Evolutionary conservation across 768 basidiomycete species (phyloP).

Genomic region (Suillus plorans): DNA sequence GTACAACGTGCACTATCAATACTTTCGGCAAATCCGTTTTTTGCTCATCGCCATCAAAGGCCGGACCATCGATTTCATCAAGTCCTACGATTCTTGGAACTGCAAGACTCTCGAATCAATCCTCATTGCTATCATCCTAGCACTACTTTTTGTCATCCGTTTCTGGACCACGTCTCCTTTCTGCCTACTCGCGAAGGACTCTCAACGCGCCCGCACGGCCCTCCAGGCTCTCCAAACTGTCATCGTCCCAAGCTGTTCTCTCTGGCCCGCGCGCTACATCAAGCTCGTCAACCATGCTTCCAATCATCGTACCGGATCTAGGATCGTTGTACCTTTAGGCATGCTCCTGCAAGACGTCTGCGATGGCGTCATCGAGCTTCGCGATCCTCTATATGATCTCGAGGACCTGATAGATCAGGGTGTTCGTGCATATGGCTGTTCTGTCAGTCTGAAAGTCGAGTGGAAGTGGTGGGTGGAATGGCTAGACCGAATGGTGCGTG

Average conservation of each 20-base stretch:
- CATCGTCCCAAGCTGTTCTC: constrained; percentile 43
- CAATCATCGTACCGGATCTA: constrained; percentile 14
- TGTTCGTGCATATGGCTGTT: constrained; percentile 38
- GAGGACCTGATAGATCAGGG: constrained; percentile 35
- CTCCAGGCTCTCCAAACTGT: constrained; percentile 41
- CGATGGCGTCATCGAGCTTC: constrained; percentile 44
- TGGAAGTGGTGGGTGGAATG: constrained; percentile 32
- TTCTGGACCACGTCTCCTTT: not conserved
- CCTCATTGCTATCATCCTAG: not conserved
- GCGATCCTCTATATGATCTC: constrained; percentile 39
- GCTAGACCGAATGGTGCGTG: constrained; percentile 22
- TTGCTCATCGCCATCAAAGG: not conserved
- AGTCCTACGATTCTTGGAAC: not conserved
- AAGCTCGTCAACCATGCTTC: constrained; percentile 24
- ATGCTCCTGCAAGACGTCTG: constrained; percentile 37
- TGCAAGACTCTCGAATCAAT: no score
- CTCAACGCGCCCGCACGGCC: constrained; percentile 17
- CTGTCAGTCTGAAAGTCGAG: constrained; percentile 33
- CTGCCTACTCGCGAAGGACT: constrained; percentile 13
- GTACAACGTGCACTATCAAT: not conserved
- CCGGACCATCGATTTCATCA: not conserved
- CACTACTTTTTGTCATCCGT: not conserved
- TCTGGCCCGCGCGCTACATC: constrained; percentile 43
- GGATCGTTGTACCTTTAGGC: constrained; percentile 33
- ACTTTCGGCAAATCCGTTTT: not conserved